These are phyloP conservation scores for Fraxinus ornus DNA, from an alignment of 305 asterid genomes.

Conservation along the genomic window DNA sequence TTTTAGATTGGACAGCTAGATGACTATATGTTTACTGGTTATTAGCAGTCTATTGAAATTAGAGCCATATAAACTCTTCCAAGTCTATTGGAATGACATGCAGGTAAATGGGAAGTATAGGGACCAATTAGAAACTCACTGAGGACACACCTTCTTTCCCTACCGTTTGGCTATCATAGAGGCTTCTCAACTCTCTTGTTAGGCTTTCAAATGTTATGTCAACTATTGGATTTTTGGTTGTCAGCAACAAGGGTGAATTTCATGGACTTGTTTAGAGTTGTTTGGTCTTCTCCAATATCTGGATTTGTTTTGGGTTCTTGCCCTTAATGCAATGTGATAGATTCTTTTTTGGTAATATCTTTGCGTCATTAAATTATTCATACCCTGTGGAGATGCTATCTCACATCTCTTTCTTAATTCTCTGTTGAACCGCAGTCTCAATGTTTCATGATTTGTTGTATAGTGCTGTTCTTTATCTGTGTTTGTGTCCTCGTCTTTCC, in stretches of 20 bases:
- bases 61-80: background rate
- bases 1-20: constrained; percentile 1
- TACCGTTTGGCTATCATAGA: background rate
- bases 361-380: background rate
- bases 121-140: background rate
- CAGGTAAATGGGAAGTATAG: background rate
- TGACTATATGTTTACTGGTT: background rate
- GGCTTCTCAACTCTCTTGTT: background rate
- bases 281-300: background rate
- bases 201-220: background rate
- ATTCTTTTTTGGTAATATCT: background rate
- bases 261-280: constrained; percentile 1
- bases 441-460: background rate
- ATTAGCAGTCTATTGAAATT: background rate
- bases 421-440: background rate
- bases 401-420: background rate
- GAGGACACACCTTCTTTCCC: background rate
- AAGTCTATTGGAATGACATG: background rate
- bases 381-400: constrained; percentile 9
- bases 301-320: constrained; percentile 2
- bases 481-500: background rate
- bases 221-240: background rate
- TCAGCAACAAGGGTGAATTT: background rate
- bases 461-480: background rate
- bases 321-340: background rate